These are phyloP conservation scores for Mortierella sp. DNA, from an alignment of 371 early-diverging fungal species.

Conservation along the genomic window DNA sequence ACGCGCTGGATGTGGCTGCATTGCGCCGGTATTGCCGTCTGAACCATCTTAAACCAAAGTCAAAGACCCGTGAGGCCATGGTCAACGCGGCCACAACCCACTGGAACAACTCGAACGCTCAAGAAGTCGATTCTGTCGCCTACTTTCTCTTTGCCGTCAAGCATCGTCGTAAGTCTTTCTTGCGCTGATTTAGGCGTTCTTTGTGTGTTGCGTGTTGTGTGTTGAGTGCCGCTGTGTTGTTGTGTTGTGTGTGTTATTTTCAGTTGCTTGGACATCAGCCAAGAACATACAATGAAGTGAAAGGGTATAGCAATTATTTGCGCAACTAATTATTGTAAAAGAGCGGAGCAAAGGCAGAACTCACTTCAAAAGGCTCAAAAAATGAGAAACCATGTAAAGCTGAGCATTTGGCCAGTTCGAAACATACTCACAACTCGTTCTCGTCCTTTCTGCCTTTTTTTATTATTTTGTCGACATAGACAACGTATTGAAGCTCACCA, in stretches of 20 bases:
- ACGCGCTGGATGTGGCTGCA: conserved; percentile 33
- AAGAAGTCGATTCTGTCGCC: conserved; percentile 52
- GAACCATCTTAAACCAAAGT: conserved; percentile 53
- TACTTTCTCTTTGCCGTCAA: conserved; percentile 56
- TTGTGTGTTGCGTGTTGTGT: not conserved
- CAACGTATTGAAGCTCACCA: conserved; percentile 27
- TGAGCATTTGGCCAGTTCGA: not conserved
- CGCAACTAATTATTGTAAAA: not conserved
- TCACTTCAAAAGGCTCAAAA: not conserved
- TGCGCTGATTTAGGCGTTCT: not conserved
- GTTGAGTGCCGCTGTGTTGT: too few species aligned
- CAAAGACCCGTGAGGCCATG: conserved; percentile 42
- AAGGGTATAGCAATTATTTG: not conserved
- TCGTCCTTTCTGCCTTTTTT: not conserved
- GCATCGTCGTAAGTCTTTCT: conserved; percentile 48
- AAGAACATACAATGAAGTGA: not conserved
- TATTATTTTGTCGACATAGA: conserved; percentile 1
- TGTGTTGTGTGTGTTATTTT: not conserved
- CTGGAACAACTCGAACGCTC: conserved; percentile 30
- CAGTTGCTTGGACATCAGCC: not conserved
- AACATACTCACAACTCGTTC: not conserved
- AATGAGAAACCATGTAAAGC: not conserved
- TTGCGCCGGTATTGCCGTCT: conserved; percentile 54
- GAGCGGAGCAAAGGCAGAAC: not conserved
- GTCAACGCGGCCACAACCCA: conserved; percentile 40